A percentile compares a stretch with the other conserved stretches of the same genome.
Conservation (phyloP, 805 yeast species). For the Candida oleophila region DNA sequence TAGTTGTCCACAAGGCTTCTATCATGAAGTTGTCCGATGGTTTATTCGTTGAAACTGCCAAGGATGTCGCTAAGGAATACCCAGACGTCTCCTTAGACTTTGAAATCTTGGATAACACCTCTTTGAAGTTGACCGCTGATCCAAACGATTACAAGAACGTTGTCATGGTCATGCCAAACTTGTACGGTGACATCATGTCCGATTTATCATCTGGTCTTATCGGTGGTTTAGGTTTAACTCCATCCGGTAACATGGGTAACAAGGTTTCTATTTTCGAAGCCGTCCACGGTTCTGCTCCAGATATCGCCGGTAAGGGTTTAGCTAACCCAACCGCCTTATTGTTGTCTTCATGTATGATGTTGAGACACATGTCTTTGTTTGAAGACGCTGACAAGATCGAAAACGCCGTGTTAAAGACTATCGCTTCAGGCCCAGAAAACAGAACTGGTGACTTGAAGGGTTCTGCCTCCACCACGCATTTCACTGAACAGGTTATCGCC, state of each 20-base stretch:
- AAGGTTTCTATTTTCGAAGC: conserved; percentile 98
- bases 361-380: conserved; percentile 94
- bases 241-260: conserved; percentile 99
- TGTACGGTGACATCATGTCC: conserved; percentile 98
- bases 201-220: conserved; percentile 96
- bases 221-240: conserved; percentile 98
- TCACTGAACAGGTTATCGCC: conserved; percentile 87
- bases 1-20: conserved; percentile 97
- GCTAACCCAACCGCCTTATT: conserved; percentile 99
- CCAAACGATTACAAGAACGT: conserved; percentile 84
- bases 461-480: conserved; percentile 80
- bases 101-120: conserved; percentile 94
- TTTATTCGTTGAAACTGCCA: conserved; percentile 88
- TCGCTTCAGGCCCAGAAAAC: conserved; percentile 93
- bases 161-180: conserved; percentile 98
- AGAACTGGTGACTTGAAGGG: conserved; percentile 98
- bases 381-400: conserved; percentile 82
- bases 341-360: conserved; percentile 97
- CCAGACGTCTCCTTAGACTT: conserved; percentile 82
- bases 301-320: conserved; percentile 97
- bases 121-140: conserved; percentile 83
- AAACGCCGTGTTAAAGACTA: conserved; percentile 80
- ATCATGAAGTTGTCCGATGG: conserved; percentile 99
- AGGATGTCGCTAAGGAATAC: conserved; percentile 85
- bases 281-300: conserved; percentile 99